Conservation (phyloP, 805 yeast genomes). For the Monosporozyma aquatica region DNA sequence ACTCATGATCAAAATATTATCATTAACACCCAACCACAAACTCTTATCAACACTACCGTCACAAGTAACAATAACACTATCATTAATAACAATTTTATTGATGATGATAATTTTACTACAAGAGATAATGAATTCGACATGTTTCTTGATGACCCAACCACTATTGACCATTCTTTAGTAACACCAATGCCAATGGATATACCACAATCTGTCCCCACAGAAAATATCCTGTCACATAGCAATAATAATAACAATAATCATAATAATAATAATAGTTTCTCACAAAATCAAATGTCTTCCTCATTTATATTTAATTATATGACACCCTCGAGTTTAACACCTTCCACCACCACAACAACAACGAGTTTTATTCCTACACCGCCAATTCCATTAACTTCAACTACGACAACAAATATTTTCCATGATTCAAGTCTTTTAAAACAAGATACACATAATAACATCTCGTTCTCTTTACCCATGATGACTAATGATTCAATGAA, state of each 20-base stretch:
- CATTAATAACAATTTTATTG: background rate
- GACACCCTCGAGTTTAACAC: constrained; percentile 1
- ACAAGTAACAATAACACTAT: background rate
- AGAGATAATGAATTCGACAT: background rate
- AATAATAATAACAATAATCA: background rate
- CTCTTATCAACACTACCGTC: no score
- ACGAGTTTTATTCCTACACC: background rate
- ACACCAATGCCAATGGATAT: constrained; percentile 1
- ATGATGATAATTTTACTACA: background rate
- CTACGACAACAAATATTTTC: background rate
- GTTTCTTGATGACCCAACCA: background rate
- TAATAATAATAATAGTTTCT: background rate
- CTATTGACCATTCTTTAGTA: background rate
- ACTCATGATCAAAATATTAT: background rate
- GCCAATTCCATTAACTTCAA: background rate
- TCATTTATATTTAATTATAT: constrained; percentile 2
- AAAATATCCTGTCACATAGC: background rate
- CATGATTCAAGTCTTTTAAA: background rate
- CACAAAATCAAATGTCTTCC: background rate
- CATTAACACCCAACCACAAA: no score
- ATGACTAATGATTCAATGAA: background rate
- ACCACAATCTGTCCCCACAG: background rate
- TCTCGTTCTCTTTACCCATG: constrained; percentile 2
- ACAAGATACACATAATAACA: background rate
- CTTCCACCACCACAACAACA: background rate